phyloP scores from a whole-genome alignment of 495 filamentous ascomycete species.

The Recurvomyces mirabilis region DNA sequence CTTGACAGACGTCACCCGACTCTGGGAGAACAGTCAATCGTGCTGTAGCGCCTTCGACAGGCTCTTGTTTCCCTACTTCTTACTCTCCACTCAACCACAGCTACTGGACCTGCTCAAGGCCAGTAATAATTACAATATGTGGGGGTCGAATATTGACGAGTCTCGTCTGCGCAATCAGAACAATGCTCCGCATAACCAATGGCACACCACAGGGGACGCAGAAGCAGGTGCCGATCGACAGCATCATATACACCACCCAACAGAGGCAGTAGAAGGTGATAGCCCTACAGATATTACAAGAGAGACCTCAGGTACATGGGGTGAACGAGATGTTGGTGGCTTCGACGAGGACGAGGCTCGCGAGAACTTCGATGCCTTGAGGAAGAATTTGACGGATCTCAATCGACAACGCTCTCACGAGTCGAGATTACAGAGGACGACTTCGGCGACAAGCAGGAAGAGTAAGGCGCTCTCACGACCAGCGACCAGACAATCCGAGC shows the following conservation, averaged over 20 bases:
- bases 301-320: conserved; percentile 55
- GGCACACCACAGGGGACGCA: conserved; percentile 16
- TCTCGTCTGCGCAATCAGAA: conserved; percentile 12
- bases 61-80: neutral
- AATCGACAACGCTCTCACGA: conserved; percentile 41
- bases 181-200: conserved; percentile 11
- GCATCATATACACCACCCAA: conserved; percentile 1
- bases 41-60: too few species aligned
- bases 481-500: conserved; percentile 9
- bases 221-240: conserved; percentile 4
- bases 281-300: neutral
- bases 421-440: neutral
- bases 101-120: neutral
- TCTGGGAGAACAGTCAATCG: too few species aligned
- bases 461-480: conserved; percentile 19
- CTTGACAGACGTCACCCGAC: too few species aligned
- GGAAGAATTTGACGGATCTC: conserved; percentile 50
- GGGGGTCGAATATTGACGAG: conserved; percentile 9
- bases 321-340: conserved; percentile 56
- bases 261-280: conserved; percentile 13
- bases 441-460: conserved; percentile 6
- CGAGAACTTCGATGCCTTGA: conserved; percentile 60
- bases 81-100: neutral
- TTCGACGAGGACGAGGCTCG: conserved; percentile 53
- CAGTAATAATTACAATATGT: conserved; percentile 11